Percentiles rank a stretch among this genome's conserved stretches.
These are phyloP conservation scores for Pichia sp. DNA, from an alignment of 1,139 yeast genomes.

Conservation along the genomic window DNA sequence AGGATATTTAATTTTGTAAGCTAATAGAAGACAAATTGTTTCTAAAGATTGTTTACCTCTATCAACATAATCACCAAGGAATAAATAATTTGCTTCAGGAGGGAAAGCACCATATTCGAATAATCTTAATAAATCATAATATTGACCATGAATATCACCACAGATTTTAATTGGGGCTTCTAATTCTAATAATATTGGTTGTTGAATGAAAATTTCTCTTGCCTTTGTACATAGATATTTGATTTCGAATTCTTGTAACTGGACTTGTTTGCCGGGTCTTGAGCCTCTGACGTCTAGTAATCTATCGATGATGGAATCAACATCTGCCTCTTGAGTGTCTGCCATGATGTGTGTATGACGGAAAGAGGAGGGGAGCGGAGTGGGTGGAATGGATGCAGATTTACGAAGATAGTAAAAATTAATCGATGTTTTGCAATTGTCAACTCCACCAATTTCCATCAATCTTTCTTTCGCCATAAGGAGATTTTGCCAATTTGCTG, in stretches of 20 bases:
- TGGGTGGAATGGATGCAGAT: not conserved
- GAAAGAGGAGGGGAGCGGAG: not conserved
- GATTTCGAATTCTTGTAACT: slow-evolving; percentile 88
- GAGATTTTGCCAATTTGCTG: not conserved
- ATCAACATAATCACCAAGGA: slow-evolving; percentile 95
- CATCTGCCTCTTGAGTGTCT: slow-evolving; percentile 84
- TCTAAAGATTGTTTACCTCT: slow-evolving; percentile 96
- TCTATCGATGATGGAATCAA: slow-evolving; percentile 95
- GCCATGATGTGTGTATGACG: slow-evolving; percentile 2
- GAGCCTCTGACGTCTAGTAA: slow-evolving; percentile 95
- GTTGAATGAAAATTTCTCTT: slow-evolving; percentile 94
- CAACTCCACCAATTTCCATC: not conserved
- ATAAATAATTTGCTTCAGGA: slow-evolving; percentile 94
- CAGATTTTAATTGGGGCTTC: slow-evolving; percentile 90
- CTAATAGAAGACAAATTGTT: slow-evolving; percentile 85
- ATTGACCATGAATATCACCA: slow-evolving; percentile 98
- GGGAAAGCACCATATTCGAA: slow-evolving; percentile 99
- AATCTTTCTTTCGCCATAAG: not conserved
- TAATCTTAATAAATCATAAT: slow-evolving; percentile 87
- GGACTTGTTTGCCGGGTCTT: slow-evolving; percentile 96
- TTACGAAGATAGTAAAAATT: not conserved
- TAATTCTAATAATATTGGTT: slow-evolving; percentile 88
- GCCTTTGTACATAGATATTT: slow-evolving; percentile 95
- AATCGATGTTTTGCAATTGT: not conserved
- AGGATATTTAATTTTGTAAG: slow-evolving; percentile 94